A percentile compares a stretch with the other conserved stretches of the same genome.
These are phyloP conservation scores for Selenicereus undatus DNA, from an alignment of 148 eudicot species.

Conservation along the genomic window DNA sequence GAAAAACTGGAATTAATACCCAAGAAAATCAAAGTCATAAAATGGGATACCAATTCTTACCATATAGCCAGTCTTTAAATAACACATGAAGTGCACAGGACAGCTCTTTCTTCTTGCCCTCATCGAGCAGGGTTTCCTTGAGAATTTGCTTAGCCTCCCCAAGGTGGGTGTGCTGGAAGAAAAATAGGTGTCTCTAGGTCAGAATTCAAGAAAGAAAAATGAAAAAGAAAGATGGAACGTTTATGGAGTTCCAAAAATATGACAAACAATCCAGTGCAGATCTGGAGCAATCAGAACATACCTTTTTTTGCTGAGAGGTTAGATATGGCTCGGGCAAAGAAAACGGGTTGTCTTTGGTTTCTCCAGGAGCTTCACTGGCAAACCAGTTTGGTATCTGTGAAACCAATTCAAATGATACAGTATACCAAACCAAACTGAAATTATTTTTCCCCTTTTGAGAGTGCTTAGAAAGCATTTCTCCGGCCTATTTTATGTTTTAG, in stretches of 20 bases:
- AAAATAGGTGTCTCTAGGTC: neutral
- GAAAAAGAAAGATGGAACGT: neutral
- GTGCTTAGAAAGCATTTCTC: neutral
- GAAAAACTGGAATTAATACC: neutral
- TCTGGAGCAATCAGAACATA: constrained; percentile 26
- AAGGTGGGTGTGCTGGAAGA: constrained; percentile 53
- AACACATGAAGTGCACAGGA: constrained; percentile 74
- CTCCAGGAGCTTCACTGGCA: constrained; percentile 59
- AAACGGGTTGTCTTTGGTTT: constrained; percentile 85
- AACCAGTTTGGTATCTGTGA: constrained; percentile 87
- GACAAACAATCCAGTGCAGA: neutral
- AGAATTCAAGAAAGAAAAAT: neutral
- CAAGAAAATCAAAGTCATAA: neutral
- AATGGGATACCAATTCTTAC: constrained; percentile 35
- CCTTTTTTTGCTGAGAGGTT: constrained; percentile 75
- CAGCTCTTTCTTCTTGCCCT: constrained; percentile 70
- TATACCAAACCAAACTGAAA: neutral
- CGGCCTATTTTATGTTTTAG: neutral
- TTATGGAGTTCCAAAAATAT: neutral
- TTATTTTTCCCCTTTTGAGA: neutral
- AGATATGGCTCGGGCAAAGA: constrained; percentile 75
- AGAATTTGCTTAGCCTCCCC: constrained; percentile 78
- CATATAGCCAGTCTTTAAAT: constrained; percentile 91
- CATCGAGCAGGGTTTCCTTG: constrained; percentile 81
- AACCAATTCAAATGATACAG: constrained; percentile 7